Evolutionary conservation across 2,329 filamentous ascomycete genomes (phyloP).

Genomic region (Diplodia corticola): DNA sequence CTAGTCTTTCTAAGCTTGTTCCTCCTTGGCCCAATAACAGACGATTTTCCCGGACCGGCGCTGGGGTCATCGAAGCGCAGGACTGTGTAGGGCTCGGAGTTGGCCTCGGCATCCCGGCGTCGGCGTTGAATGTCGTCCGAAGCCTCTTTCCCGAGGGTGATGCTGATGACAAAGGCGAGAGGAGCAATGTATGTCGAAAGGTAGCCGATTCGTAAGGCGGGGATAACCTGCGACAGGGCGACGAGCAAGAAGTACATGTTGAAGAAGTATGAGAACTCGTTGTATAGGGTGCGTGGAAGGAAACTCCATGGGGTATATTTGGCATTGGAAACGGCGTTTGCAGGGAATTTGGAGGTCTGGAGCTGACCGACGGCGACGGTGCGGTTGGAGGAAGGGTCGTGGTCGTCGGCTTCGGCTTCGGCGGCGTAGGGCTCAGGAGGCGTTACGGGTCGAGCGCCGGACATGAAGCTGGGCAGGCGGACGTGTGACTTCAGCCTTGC

Average conservation of each 20-base stretch:
- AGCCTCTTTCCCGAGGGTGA: conserved; percentile 94
- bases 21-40: conserved; percentile 36
- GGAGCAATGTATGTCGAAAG: conserved; percentile 93
- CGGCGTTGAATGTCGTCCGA: conserved; percentile 87
- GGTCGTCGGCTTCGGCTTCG: conserved; percentile 49
- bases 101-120: conserved; percentile 87
- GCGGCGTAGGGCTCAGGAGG: conserved; percentile 28
- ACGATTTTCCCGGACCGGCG: conserved; percentile 30
- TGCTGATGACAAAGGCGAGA: conserved; percentile 83
- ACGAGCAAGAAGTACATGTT: conserved; percentile 99
- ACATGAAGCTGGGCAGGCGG: conserved; percentile 68
- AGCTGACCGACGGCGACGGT: conserved; percentile 72
- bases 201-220: conserved; percentile 86
- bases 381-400: conserved; percentile 68
- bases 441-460: conserved; percentile 31
- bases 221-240: conserved; percentile 89
- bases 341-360: conserved; percentile 76
- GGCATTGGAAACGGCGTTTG: conserved; percentile 91
- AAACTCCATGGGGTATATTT: conserved; percentile 97
- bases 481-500: conserved; percentile 55
- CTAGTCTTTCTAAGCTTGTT: conserved; percentile 33
- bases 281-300: conserved; percentile 90
- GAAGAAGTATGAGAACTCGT: conserved; percentile 99
- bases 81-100: conserved; percentile 83
- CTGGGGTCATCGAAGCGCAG: conserved; percentile 67